phyloP scores from a whole-genome alignment of 73 alveolate species.

The Uronychia setigera region DNA sequence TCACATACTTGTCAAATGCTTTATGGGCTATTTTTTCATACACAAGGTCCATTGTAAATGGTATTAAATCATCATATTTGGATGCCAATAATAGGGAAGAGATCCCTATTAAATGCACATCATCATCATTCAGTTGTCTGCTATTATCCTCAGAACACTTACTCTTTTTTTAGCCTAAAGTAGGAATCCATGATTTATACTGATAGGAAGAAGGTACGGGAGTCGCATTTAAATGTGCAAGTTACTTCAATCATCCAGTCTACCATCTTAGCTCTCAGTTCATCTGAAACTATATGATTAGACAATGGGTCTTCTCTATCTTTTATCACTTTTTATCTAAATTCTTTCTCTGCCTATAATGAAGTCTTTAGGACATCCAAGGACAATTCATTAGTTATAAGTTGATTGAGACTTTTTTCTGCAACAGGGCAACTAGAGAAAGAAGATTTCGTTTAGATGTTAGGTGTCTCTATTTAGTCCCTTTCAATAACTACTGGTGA shows the following conservation, averaged over 20 bases:
- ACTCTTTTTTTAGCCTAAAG: conserved; percentile 50
- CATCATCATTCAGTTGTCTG: not conserved
- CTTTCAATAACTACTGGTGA: not conserved
- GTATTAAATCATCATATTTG: conserved; percentile 77
- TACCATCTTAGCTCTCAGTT: conserved; percentile 86
- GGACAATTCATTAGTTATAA: not conserved
- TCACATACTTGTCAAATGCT: conserved; percentile 7
- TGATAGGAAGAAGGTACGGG: conserved; percentile 83
- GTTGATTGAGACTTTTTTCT: not conserved
- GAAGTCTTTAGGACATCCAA: not conserved
- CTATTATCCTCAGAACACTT: not conserved
- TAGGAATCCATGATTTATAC: conserved; percentile 82
- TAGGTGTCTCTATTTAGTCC: not conserved
- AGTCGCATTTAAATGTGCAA: conserved; percentile 70
- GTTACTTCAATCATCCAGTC: conserved; percentile 96
- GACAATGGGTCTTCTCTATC: not conserved
- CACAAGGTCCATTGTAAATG: conserved; percentile 55
- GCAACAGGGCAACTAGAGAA: not conserved
- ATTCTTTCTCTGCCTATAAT: not conserved
- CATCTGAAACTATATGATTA: not conserved
- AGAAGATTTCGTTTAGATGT: not conserved
- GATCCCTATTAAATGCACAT: conserved; percentile 81
- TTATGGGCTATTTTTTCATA: conserved; percentile 53
- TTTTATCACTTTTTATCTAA: too few species aligned
- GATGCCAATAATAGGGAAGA: conserved; percentile 86